These are phyloP conservation scores for Marasmius fiardii DNA, from an alignment of 1,284 basidiomycete genomes.

Conservation along the genomic window DNA sequence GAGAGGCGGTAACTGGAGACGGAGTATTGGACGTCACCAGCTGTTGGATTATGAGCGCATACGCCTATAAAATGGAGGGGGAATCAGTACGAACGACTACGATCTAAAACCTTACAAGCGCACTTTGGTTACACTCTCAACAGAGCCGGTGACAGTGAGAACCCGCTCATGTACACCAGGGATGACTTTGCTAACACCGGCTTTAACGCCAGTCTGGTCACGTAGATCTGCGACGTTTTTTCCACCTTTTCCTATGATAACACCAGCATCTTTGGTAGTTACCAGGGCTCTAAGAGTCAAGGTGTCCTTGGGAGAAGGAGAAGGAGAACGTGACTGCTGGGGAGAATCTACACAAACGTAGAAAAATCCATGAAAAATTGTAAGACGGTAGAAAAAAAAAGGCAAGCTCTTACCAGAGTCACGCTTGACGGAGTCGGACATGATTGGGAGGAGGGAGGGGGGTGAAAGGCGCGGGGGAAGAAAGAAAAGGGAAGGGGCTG, in stretches of 20 bases:
- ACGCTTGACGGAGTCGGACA: slow-evolving; percentile 57
- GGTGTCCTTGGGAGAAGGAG: slow-evolving; percentile 57
- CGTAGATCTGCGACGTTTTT: slow-evolving; percentile 97
- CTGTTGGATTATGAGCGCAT: slow-evolving; percentile 91
- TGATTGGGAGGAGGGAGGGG: slow-evolving; percentile 32
- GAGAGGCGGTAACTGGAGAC: slow-evolving; percentile 59
- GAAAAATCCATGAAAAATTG: slow-evolving; percentile 15
- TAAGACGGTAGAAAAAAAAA: slow-evolving; percentile 18
- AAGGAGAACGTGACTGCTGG: slow-evolving; percentile 66
- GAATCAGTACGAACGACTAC: slow-evolving; percentile 12
- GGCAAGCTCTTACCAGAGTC: slow-evolving; percentile 41
- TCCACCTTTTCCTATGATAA: slow-evolving; percentile 95
- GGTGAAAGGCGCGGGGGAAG: slow-evolving; percentile 26
- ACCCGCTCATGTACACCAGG: slow-evolving; percentile 97
- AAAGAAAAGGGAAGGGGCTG: slow-evolving; percentile 17
- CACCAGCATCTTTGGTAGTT: slow-evolving; percentile 93
- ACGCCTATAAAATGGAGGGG: slow-evolving; percentile 58
- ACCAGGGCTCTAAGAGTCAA: slow-evolving; percentile 92
- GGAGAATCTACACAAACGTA: slow-evolving; percentile 37
- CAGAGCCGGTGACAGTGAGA: slow-evolving; percentile 88
- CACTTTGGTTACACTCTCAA: slow-evolving; percentile 90
- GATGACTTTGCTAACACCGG: slow-evolving; percentile 98
- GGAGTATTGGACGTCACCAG: slow-evolving; percentile 77
- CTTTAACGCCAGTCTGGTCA: slow-evolving; percentile 94
- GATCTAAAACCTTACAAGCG: slow-evolving; percentile 22